Evolutionary conservation across 2,329 filamentous ascomycete species (phyloP), one percentile per base, ranked within the genome.

Genomic region (Aspergillus sclerotialis): DNA sequence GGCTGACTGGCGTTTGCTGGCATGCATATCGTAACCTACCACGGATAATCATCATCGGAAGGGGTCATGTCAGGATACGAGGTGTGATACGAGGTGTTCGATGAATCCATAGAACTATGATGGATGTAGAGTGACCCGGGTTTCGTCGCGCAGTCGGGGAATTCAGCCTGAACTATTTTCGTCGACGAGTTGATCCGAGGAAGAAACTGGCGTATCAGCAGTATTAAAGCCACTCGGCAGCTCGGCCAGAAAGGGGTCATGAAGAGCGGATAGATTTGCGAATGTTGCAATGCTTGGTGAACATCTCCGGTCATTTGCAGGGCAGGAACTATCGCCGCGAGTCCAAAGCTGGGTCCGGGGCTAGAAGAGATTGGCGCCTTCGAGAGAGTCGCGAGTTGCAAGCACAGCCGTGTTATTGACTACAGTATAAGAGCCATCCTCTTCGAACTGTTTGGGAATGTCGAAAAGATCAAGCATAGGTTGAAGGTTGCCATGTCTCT

Each of bases 1-100:
- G 53, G 46, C 5, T 32, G 27, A 2, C 14, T 40, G 16, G 39
- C n/a, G 27, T 51, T 35, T 2, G 33, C 36, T 3, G 52, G 50
- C 55, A 60, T 56, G 29, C 55, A 59, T 6, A 43, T 51, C 19
- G n/a, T n/a, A n/a, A n/a, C n/a, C n/a, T n/a, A n/a, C n/a, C n/a
- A n/a, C n/a, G n/a, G n/a, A n/a, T n/a, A n/a, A n/a, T n/a, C n/a
- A n/a, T n/a, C n/a, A n/a, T n/a, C n/a, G n/a, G n/a, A n/a, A n/a
- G n/a, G n/a, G n/a, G n/a, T n/a, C n/a, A n/a, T n/a, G n/a, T n/a
- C n/a, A n/a, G n/a, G n/a, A n/a, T n/a, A n/a, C n/a, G n/a, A n/a
- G n/a, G n/a, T n/a, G n/a, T n/a, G n/a, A n/a, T n/a, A n/a, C n/a
- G n/a, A n/a, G n/a, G n/a, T n/a, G n/a, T n/a, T n/a, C n/a, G n/a